A percentile compares a stretch with the other conserved stretches of the same genome.
Conservation (phyloP, 305 asterid species). For the Fraxinus ornus region DNA sequence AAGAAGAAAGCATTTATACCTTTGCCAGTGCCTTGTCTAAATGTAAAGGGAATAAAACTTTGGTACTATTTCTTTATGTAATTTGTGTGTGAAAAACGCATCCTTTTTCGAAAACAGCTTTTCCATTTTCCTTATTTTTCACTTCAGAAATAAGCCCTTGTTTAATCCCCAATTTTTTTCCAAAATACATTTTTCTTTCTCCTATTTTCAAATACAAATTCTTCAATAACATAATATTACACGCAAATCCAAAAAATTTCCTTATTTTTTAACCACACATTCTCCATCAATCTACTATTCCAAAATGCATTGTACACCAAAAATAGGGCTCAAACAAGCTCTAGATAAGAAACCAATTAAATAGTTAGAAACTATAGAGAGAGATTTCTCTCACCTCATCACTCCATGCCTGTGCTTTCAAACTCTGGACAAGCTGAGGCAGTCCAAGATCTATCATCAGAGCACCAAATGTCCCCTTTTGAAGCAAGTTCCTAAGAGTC, state of each 20-base stretch:
- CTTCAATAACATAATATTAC: no score
- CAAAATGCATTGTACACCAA: no score
- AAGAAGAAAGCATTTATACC: not conserved
- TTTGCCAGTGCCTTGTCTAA: conserved; percentile 3
- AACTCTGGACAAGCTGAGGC: conserved; percentile 75
- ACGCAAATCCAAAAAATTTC: no score
- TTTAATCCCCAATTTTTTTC: no score
- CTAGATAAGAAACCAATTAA: not conserved
- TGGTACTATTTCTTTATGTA: not conserved
- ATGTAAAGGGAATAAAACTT: not conserved
- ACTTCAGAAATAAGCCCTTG: not conserved
- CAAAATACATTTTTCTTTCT: no score
- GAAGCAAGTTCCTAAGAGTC: conserved; percentile 75
- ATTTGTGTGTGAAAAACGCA: not conserved
- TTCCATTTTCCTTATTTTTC: not conserved
- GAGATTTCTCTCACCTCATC: conserved; percentile 61
- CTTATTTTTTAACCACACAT: no score
- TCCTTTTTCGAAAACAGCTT: not conserved
- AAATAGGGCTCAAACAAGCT: no score
- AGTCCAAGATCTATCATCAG: conserved; percentile 81
- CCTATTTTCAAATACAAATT: no score
- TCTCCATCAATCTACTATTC: no score
- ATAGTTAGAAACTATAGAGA: not conserved
- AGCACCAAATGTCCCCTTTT: conserved; percentile 75
- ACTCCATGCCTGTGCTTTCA: conserved; percentile 96